Conservation (phyloP, 345 rosid species). For the Ailanthus altissimus region DNA sequence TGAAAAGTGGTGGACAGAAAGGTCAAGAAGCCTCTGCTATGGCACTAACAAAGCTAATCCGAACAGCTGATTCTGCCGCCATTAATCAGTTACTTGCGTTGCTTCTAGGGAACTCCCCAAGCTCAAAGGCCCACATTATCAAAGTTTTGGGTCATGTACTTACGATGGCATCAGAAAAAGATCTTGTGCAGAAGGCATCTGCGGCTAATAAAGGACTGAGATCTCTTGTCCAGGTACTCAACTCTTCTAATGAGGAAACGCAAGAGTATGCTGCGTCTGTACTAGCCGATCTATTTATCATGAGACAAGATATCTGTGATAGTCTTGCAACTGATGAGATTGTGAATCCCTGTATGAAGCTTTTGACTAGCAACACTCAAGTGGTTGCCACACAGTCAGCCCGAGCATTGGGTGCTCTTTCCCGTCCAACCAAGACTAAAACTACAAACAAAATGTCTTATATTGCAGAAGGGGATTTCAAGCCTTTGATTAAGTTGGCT, state of each 20-base stretch:
- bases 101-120: constrained; percentile 64
- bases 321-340: constrained; percentile 71
- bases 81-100: constrained; percentile 74
- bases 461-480: constrained; percentile 67
- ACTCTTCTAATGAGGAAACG: constrained; percentile 71
- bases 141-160: constrained; percentile 82
- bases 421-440: constrained; percentile 65
- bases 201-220: constrained; percentile 80
- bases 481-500: constrained; percentile 68
- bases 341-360: constrained; percentile 65
- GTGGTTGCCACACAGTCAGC: constrained; percentile 76
- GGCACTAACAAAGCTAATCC: constrained; percentile 67
- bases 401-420: constrained; percentile 73
- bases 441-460: constrained; percentile 50
- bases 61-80: constrained; percentile 76
- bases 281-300: constrained; percentile 77
- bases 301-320: constrained; percentile 78
- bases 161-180: constrained; percentile 58
- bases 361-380: constrained; percentile 67
- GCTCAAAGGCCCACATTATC: constrained; percentile 62
- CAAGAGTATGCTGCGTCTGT: constrained; percentile 81
- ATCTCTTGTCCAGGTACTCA: constrained; percentile 68
- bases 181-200: constrained; percentile 63
- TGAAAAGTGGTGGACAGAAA: constrained; percentile 65
- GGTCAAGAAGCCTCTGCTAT: constrained; percentile 75